phyloP scores from a whole-genome alignment of 495 filamentous ascomycete genomes.

The Penicillium antarcticum region DNA sequence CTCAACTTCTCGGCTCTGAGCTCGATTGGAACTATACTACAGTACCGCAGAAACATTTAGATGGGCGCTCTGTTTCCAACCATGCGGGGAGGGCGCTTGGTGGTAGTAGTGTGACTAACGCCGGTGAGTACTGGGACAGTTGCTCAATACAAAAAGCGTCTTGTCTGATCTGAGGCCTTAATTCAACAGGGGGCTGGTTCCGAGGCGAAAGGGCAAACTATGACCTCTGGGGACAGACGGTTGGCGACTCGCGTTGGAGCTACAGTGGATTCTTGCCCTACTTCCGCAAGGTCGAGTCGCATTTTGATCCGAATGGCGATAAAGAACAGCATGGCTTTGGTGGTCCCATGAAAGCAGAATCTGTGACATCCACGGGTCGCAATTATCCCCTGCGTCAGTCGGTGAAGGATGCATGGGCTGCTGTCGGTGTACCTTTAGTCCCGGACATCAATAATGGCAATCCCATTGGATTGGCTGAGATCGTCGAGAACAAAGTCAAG shows the following conservation, averaged over 20 bases:
- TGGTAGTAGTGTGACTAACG: slow-evolving; percentile 23
- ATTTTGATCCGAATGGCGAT: neutral
- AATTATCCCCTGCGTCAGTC: slow-evolving; percentile 26
- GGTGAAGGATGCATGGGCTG: slow-evolving; percentile 30
- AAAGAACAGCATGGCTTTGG: slow-evolving; percentile 21
- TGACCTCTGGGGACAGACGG: slow-evolving; percentile 33
- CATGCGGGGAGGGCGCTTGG: slow-evolving; percentile 34
- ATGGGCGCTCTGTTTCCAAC: slow-evolving; percentile 15
- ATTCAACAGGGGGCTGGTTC: slow-evolving; percentile 17
- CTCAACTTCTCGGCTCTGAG: slow-evolving; percentile 20
- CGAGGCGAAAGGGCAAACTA: slow-evolving; percentile 34
- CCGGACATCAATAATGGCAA: slow-evolving; percentile 23
- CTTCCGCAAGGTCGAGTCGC: slow-evolving; percentile 4
- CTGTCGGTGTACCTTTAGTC: slow-evolving; percentile 24
- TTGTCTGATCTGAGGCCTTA: no score
- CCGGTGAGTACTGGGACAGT: neutral
- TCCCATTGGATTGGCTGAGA: slow-evolving; percentile 26
- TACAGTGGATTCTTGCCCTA: slow-evolving; percentile 26
- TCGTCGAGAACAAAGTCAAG: slow-evolving; percentile 29
- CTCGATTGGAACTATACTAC: slow-evolving; percentile 33
- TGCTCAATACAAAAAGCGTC: no score
- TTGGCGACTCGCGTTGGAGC: slow-evolving; percentile 34
- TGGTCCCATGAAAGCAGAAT: slow-evolving; percentile 18
- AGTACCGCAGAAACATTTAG: slow-evolving; percentile 24
- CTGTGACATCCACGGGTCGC: slow-evolving; percentile 8